Percentiles rank a stretch among this genome's conserved stretches.
phyloP scores from a whole-genome alignment of 192 early-diverging fungal species.

The Gamsiella multidivaricata region DNA sequence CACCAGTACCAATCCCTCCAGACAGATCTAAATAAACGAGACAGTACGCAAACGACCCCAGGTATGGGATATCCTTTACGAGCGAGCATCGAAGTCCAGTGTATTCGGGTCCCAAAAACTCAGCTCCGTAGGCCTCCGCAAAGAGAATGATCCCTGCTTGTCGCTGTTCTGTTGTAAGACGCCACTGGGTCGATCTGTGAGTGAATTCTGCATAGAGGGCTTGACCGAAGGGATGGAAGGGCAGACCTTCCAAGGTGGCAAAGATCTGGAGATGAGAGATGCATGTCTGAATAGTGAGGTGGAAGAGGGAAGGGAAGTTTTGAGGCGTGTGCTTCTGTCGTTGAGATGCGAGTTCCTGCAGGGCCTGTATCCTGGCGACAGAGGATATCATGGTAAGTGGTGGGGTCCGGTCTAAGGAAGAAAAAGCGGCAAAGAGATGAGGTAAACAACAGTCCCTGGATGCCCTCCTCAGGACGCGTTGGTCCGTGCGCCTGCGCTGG shows the following conservation, averaged over 20 bases:
- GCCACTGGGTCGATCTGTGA: conserved; percentile 15
- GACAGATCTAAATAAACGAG: conserved; percentile 51
- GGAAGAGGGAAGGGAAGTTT: conserved; percentile 32
- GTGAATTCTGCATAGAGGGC: conserved; percentile 27
- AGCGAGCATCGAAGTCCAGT: conserved; percentile 31
- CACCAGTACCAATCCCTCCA: not conserved
- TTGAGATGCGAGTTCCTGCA: conserved; percentile 20
- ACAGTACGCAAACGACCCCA: conserved; percentile 29
- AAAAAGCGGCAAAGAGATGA: too few relatives aligned
- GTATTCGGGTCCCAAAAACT: conserved; percentile 35
- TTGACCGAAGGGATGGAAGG: conserved; percentile 36
- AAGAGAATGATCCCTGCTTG: conserved; percentile 34
- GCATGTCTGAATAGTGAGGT: conserved; percentile 32
- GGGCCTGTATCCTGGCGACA: conserved; percentile 14
- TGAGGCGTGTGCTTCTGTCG: not conserved
- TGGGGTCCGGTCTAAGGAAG: too few relatives aligned
- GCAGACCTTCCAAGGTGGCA: conserved; percentile 33
- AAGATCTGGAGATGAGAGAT: conserved; percentile 37
- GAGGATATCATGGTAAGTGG: conserved; percentile 17
- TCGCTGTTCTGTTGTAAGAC: conserved; percentile 40
- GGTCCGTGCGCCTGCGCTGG: too few relatives aligned
- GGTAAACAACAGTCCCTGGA: too few relatives aligned
- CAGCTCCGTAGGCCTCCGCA: conserved; percentile 29
- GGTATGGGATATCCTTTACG: conserved; percentile 16
- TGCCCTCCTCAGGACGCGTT: too few relatives aligned